Base-by-base conservation (phyloP, 257 asterid species). In the Solanum acaule region DNA sequence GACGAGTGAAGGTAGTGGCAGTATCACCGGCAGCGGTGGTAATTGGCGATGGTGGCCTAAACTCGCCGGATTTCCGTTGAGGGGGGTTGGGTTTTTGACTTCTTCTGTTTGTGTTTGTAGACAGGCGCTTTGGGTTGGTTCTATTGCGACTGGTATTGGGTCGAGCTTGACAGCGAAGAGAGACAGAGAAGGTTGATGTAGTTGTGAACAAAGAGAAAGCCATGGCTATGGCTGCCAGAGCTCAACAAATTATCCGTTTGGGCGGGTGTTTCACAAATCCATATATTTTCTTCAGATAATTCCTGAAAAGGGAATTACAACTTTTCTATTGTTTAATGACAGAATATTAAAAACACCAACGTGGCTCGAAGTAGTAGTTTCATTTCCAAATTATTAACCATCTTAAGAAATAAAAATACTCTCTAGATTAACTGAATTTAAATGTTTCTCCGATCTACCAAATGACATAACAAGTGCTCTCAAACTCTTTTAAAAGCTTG, bases 1-100 rank as follows among this genome's bases (percentile, higher is more conserved):
- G 90, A 70, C 96, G 93, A 87, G 98, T 93, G 92, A 88, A 97
- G 70, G 96, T 94, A 42, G 98, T 96, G 88, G 99, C 98, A 4
- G 93, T 95, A 16, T 96, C 95, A 10, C 98, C 98, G 52, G 90
- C 91, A 71, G 83, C 59, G 93, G 94, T 33, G 88, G 91, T 87
- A 84, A 82, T 68, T 40, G 91, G 86, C 56, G 88, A 87, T 84
- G 90, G 93, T 81, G 84, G 91, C 83, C 86, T 90, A 40, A 71
- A 31, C 12, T 88, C 91, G 37, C 89, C 89, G 87, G 95, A 35
- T 88, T 89, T 93, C 31, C 85, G 92, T 85, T 92, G 92, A 68
- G 76, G 93, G 67, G 88, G 85, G 65, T 90, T 91, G 65, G 91
- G 77, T 42, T 65, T 88, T 84, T 89, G 91, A 35, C 11, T 38